These are phyloP conservation scores for Aspergillus floridensis DNA, from an alignment of 2,329 filamentous ascomycete genomes.

Conservation along the genomic window DNA sequence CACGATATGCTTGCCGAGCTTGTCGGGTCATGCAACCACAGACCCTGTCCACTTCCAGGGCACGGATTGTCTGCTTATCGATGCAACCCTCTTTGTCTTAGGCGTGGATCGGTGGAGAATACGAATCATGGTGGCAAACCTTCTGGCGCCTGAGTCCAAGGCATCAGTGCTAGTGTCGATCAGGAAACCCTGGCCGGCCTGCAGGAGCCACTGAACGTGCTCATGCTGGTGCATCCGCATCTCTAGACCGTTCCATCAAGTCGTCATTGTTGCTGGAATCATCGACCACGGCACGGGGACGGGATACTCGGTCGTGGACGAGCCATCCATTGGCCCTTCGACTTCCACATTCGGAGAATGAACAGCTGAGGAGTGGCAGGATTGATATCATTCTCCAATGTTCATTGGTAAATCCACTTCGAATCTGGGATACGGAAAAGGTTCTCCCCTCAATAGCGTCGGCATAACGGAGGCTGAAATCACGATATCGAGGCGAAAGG, in stretches of 20 bases:
- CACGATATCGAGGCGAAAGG: constrained; percentile 1
- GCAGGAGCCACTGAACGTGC: constrained; percentile 12
- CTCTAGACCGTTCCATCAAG: constrained; percentile 12
- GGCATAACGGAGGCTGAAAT: background rate
- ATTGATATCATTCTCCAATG: constrained; percentile 10
- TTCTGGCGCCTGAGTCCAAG: constrained; percentile 14
- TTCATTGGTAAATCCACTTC: constrained; percentile 20
- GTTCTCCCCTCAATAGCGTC: constrained; percentile 12
- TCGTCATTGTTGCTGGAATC: constrained; percentile 10
- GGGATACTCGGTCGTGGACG: constrained; percentile 7
- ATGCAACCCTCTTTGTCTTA: constrained; percentile 7
- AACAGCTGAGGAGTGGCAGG: constrained; percentile 13
- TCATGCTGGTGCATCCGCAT: constrained; percentile 4
- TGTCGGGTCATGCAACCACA: constrained; percentile 10
- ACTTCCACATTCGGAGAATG: constrained; percentile 16
- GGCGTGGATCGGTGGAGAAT: constrained; percentile 15
- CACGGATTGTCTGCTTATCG: constrained; percentile 14
- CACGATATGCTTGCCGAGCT: constrained; percentile 9
- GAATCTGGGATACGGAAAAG: constrained; percentile 10
- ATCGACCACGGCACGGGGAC: constrained; percentile 10
- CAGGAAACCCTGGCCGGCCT: constrained; percentile 12
- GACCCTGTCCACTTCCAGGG: constrained; percentile 7
- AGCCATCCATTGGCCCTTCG: constrained; percentile 15
- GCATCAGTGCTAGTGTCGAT: constrained; percentile 13
- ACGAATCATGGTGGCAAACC: constrained; percentile 16